Conservation (phyloP, 2,329 filamentous ascomycete species). For the Fusarium sp. region DNA sequence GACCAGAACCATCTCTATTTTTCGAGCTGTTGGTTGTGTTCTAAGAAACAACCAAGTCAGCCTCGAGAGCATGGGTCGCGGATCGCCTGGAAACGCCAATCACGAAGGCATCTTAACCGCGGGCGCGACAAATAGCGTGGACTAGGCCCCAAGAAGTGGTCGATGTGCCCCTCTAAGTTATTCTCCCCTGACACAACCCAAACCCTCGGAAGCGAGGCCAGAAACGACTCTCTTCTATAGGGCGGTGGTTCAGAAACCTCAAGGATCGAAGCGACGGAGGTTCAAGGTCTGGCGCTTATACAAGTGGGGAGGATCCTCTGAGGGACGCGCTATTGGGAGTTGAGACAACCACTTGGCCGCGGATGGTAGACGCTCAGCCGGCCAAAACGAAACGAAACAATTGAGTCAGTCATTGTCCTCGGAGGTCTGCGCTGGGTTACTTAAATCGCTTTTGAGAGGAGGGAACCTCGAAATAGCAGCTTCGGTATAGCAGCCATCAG, state of each 20-base stretch:
- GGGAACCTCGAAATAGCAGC: neutral
- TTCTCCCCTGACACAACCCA: conserved; percentile 23
- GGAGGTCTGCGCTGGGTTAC: neutral
- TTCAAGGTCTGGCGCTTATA: conserved; percentile 39
- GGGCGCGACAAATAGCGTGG: conserved; percentile 35
- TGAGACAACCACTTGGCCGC: conserved; percentile 37
- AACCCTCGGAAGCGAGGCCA: conserved; percentile 33
- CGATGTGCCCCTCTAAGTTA: neutral
- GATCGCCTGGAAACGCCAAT: conserved; percentile 41
- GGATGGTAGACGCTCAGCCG: conserved; percentile 6
- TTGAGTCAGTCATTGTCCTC: neutral
- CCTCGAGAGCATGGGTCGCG: conserved; percentile 20
- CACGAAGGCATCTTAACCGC: conserved; percentile 39
- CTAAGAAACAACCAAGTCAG: conserved; percentile 30
- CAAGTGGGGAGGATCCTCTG: conserved; percentile 27
- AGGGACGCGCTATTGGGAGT: conserved; percentile 34
- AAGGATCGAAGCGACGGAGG: conserved; percentile 13
- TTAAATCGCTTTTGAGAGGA: neutral
- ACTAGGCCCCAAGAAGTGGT: conserved; percentile 10
- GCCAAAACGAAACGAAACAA: conserved; percentile 11
- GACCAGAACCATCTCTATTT: neutral
- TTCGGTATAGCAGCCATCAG: neutral
- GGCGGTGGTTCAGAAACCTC: neutral
- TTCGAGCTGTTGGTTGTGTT: conserved; percentile 34
- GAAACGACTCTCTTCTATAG: conserved; percentile 13